Base-by-base conservation (phyloP, 2,329 filamentous ascomycete genomes). In the Colletotrichum echinochloae region DNA sequence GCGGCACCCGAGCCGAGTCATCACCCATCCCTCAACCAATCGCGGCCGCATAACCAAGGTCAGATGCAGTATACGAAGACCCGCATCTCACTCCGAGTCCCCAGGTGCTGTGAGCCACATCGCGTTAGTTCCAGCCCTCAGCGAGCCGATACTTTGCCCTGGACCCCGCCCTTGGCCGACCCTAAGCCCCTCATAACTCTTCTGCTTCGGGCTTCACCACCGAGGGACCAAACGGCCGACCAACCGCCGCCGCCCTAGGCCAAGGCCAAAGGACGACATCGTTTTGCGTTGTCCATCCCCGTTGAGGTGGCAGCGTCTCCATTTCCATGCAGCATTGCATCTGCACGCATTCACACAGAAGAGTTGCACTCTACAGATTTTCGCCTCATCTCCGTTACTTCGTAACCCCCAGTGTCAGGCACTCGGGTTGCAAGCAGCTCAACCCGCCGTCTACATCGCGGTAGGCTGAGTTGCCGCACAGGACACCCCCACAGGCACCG, bases 121-220 rank as follows among this genome's bases (percentile, higher is more conserved):
- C 37, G 54, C 44, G 33, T 61, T 49, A 61, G 65, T 33, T 33
- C 35, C 35, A 48, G 23, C 33, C 33, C 23, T 46, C 46, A 62
- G 60, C 35, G 33, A 57, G 35, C 23, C 33, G 23, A 33, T 30
- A 39, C 35, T 51, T 37, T 41, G 52, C 65, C 55, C 62, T 66
- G 44, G 49, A 60, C 26, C 49, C 49, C 66, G 66, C 66, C 37
- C 62, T 60, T 56, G 62, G 55, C 62, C 62, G 39, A 55, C 66
- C 44, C 51, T 54, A 69, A 37, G 18, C 18, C n/a, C 66, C 46
- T 60, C 66, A 66, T 33, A n/a, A 11, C 48, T 23, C 49, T 44
- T 63, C 65, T 51, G 11, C 62, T 70, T 70, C 62, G 52, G 66
- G 66, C 55, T 66, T 60, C 55, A 70, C 66, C 54, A 66, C 62